phyloP scores from a whole-genome alignment of 306 rosid genomes.

The Prunus mira region DNA sequence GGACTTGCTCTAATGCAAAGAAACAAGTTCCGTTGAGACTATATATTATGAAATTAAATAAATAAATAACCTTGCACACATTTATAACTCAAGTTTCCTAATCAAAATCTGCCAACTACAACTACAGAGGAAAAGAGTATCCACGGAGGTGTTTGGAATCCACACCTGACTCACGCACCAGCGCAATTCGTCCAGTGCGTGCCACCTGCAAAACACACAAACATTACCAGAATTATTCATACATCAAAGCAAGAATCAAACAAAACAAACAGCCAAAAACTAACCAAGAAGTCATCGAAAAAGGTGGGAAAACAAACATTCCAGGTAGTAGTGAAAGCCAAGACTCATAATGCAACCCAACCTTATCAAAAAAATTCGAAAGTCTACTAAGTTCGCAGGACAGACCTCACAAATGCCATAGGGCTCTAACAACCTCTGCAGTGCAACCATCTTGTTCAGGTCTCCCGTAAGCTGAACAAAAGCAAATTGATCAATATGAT shows the following conservation, averaged over 20 bases:
- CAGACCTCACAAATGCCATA: constrained; percentile 91
- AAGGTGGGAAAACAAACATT: not conserved
- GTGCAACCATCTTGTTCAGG: constrained; percentile 87
- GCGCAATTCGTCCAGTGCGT: constrained; percentile 76
- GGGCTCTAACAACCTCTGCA: constrained; percentile 77
- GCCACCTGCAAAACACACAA: constrained; percentile 57
- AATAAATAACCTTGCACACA: not conserved
- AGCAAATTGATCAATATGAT: constrained; percentile 23
- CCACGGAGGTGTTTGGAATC: constrained; percentile 78
- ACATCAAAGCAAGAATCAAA: not conserved
- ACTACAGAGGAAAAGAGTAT: constrained; percentile 60
- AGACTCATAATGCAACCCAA: not conserved
- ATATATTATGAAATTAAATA: not conserved
- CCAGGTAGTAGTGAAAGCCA: not conserved
- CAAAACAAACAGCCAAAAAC: not conserved
- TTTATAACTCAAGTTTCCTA: not conserved
- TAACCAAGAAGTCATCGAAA: not conserved
- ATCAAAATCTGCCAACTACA: not conserved
- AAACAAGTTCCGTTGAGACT: not conserved
- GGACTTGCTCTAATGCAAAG: too few relatives aligned
- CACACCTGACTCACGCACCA: constrained; percentile 76
- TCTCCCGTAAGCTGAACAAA: constrained; percentile 71
- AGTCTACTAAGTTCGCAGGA: constrained; percentile 16
- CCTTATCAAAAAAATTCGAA: constrained; percentile 5
- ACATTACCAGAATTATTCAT: not conserved